Evolutionary conservation across 768 basidiomycete genomes (phyloP).

Genomic region (Nidularia pulvinata): DNA sequence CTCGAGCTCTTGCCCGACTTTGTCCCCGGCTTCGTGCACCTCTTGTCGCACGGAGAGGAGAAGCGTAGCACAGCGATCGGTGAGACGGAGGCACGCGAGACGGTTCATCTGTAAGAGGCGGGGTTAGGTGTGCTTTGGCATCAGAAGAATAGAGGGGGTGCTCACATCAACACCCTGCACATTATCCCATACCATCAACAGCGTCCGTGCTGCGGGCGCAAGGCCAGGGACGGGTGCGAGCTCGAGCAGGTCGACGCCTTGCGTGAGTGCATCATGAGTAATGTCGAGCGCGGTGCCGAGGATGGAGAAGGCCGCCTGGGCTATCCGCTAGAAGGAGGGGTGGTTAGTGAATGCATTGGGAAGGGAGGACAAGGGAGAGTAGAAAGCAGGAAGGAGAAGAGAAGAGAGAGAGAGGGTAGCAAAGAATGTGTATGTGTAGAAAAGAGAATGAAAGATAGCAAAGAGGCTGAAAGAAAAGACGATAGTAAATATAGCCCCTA

Average conservation of each 20-base stretch:
- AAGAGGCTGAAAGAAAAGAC: too few relatives aligned
- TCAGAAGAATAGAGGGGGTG: constrained; percentile 7
- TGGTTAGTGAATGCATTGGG: too few relatives aligned
- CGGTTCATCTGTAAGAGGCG: constrained; percentile 58
- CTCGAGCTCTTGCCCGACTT: constrained; percentile 46
- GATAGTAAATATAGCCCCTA: too few relatives aligned
- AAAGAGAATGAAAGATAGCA: too few relatives aligned
- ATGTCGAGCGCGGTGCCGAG: constrained; percentile 39
- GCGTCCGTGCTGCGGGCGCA: constrained; percentile 42
- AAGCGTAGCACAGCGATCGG: constrained; percentile 70
- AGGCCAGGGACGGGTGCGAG: constrained; percentile 60
- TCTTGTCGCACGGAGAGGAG: constrained; percentile 66
- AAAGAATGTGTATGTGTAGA: too few relatives aligned
- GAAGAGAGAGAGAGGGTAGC: too few relatives aligned
- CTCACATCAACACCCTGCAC: constrained; percentile 62
- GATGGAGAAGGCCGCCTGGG: constrained; percentile 31
- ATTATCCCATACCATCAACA: constrained; percentile 67
- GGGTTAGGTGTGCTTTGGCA: neutral
- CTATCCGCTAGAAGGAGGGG: constrained; percentile 23
- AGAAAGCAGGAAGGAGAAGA: too few relatives aligned
- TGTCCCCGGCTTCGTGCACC: constrained; percentile 54
- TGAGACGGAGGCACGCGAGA: constrained; percentile 66
- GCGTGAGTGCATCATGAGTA: constrained; percentile 40
- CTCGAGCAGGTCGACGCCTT: constrained; percentile 38
- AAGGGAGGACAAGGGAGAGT: too few relatives aligned